Base-by-base conservation (phyloP, 768 basidiomycete genomes). In the Glaciozyma martinii region DNA sequence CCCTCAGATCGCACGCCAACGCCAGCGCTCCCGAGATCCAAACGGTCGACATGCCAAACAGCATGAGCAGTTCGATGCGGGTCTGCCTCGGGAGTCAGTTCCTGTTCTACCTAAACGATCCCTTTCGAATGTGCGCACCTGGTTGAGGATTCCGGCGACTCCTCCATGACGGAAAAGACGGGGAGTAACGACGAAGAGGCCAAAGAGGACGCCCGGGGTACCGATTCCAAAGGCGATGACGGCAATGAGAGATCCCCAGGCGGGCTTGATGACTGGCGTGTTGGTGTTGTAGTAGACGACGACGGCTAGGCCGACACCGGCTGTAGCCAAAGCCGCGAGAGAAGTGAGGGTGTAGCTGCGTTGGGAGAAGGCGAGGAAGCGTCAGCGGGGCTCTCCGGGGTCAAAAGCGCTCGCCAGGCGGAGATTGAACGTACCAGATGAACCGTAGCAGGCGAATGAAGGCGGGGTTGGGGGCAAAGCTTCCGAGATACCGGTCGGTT, bases 11-110 rank as follows among this genome's bases (percentile, higher is more conserved):
- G 43, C 57, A 59, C 2, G 67, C 67, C 32, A 65, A 33, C 0
- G 67, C 67, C 23, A 68, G 44, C 29, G 67, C 63, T 46, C 63
- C 63, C 53, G 62, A 62, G 58, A 65, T 53, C 67, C 67, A 68
- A 29, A 65, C 46, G 47, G 54, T 63, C 15, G 57, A 29, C 27
- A 68, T 23, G 7, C 32, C 53, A 18, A 68, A 68, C 37, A 62
- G 40, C 32, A 59, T 56, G 33, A 62, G n/a, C 12, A 68, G 58
- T 43, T 68, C 67, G n/a, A 57, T 56, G 29, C 67, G 25, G 37
- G 64, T 66, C 23, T n/a, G n/a, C n/a, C n/a, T n/a, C n/a, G n/a
- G n/a, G n/a, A n/a, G n/a, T n/a, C n/a, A n/a, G n/a, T n/a, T n/a
- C n/a, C n/a, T n/a, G n/a, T n/a, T n/a, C n/a, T n/a, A n/a, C n/a